phyloP scores from a whole-genome alignment of 805 yeast species.

The Nakazawaea holstii region DNA sequence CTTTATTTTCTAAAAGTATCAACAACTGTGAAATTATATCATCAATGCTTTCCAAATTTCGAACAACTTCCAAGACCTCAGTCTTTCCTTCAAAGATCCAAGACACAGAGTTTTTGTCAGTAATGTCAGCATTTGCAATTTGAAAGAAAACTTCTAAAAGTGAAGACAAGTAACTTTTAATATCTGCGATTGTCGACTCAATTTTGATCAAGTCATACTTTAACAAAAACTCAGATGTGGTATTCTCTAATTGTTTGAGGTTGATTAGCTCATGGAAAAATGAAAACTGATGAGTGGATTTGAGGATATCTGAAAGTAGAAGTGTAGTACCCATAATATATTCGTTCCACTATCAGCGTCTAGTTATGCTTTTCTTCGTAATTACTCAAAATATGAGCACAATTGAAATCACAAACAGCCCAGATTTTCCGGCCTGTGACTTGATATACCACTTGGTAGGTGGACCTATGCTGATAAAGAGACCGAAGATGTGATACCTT shows the following conservation, averaged over 20 bases:
- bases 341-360: constrained; percentile 5
- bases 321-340: constrained; percentile 6
- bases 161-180: constrained; percentile 19
- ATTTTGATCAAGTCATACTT: constrained; percentile 16
- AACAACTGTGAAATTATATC: constrained; percentile 27
- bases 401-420: too few species aligned
- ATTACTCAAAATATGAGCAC: too few species aligned
- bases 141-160: constrained; percentile 17
- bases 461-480: too few species aligned
- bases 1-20: constrained; percentile 27
- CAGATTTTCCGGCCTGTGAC: too few species aligned
- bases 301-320: constrained; percentile 13
- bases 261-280: constrained; percentile 16
- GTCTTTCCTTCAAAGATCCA: constrained; percentile 29
- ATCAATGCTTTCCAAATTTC: constrained; percentile 29
- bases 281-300: constrained; percentile 10
- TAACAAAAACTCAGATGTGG: constrained; percentile 9
- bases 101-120: constrained; percentile 10
- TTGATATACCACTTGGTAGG: too few species aligned
- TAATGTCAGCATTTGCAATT: constrained; percentile 5
- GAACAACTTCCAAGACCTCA: constrained; percentile 26
- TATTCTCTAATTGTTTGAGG: constrained; percentile 15
- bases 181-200: constrained; percentile 22
- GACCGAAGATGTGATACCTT: background rate
- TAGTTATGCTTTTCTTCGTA: background rate